Percentiles rank a stretch among this genome's conserved stretches.
Evolutionary conservation across 371 early-diverging fungal genomes (phyloP).

Genomic region (Saksenaea oblongispora): DNA sequence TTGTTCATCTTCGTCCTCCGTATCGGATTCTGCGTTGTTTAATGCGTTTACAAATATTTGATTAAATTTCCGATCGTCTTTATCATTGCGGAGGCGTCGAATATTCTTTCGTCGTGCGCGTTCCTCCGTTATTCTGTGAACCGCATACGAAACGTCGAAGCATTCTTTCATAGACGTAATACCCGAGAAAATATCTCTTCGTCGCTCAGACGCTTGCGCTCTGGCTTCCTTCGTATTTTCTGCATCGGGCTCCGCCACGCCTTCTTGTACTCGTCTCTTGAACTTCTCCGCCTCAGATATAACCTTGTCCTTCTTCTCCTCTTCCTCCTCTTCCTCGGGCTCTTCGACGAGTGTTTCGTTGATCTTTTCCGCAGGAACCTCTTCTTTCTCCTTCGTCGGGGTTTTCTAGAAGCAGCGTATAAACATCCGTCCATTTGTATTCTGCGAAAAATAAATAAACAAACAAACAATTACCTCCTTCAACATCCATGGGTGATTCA

Average conservation of each 20-base stretch:
- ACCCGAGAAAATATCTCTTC: slow-evolving; percentile 46
- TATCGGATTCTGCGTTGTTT: not conserved
- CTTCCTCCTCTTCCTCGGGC: slow-evolving; percentile 1
- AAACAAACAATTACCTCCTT: slow-evolving; percentile 21
- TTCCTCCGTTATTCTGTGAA: slow-evolving; percentile 66
- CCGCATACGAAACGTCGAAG: slow-evolving; percentile 65
- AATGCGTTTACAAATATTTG: not conserved
- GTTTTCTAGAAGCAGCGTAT: not conserved
- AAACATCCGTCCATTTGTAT: not conserved
- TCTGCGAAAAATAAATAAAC: not conserved
- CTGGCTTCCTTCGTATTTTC: not conserved
- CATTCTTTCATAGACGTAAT: slow-evolving; percentile 60
- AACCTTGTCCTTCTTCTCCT: no score
- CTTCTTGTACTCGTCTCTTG: slow-evolving; percentile 1
- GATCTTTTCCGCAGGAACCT: not conserved
- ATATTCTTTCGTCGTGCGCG: slow-evolving; percentile 35
- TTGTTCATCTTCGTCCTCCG: slow-evolving; percentile 15
- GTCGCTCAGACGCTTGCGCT: slow-evolving; percentile 20
- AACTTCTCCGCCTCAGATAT: slow-evolving; percentile 9
- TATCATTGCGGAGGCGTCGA: not conserved
- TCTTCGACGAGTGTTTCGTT: not conserved
- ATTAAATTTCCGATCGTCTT: not conserved
- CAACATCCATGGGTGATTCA: slow-evolving; percentile 82
- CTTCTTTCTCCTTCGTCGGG: not conserved
- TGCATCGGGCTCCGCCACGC: not conserved